phyloP scores from a whole-genome alignment of 2,329 filamentous ascomycete species.

The Curvularia spicifera region DNA sequence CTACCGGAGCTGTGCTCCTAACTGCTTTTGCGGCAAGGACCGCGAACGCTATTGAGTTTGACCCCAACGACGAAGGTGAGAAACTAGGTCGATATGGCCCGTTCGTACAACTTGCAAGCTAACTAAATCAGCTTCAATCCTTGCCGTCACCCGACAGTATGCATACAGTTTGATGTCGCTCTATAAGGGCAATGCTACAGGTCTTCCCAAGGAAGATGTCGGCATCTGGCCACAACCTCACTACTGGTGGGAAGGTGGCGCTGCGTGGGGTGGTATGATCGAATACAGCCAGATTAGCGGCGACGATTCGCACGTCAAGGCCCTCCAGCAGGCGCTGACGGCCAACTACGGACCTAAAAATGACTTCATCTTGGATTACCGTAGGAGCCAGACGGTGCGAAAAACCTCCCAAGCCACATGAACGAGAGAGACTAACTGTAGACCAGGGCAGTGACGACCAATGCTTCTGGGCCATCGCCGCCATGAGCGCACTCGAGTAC shows the following conservation, averaged over 20 bases:
- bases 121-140: conserved; percentile 33
- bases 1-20: conserved; percentile 47
- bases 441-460: conserved; percentile 74
- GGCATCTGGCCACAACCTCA: conserved; percentile 53
- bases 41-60: conserved; percentile 39
- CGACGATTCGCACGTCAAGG: conserved; percentile 52
- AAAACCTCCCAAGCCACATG: neutral
- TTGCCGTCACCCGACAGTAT: conserved; percentile 37
- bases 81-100: neutral
- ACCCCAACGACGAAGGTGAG: conserved; percentile 39
- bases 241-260: conserved; percentile 58
- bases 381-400: conserved; percentile 40
- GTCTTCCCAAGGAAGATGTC: conserved; percentile 32
- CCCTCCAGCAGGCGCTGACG: conserved; percentile 53
- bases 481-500: conserved; percentile 71
- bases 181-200: conserved; percentile 43
- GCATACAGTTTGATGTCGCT: conserved; percentile 45
- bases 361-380: conserved; percentile 55
- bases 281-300: conserved; percentile 57
- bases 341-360: conserved; percentile 51
- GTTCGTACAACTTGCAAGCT: neutral
- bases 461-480: conserved; percentile 73
- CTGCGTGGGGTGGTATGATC: conserved; percentile 47
- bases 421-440: conserved; percentile 7
- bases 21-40: conserved; percentile 34